Base-by-base conservation (phyloP, 108 stramenopile species). In the Cyclotella sp. region DNA sequence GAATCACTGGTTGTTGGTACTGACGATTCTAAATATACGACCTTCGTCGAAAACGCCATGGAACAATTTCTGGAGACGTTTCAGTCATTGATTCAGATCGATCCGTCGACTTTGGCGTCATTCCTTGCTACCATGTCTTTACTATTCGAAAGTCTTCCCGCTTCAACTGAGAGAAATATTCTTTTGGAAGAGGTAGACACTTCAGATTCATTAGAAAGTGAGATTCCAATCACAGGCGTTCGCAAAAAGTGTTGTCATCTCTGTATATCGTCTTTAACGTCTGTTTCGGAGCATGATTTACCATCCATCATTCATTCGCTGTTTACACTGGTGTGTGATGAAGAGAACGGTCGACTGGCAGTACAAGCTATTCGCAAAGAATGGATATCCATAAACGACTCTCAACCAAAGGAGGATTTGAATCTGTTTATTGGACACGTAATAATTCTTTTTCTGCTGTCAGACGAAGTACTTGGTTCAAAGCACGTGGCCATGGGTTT, bases 231-330 rank as follows among this genome's bases (percentile, higher is more conserved):
- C 21, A 54, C 16, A 30, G 11, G 6, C 21, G 18, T 22, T 40
- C 44, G 74, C 26, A 69, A 69, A 22, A 16, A 55, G 40, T 82
- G 81, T 58, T 67, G 74, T 46, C 57, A 68, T 24, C 22, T 82
- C 22, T 82, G 75, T 46, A 59, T 82, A 41, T 72, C 73, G 2
- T 81, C 80, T 22, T 26, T 81, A 68, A 29, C 80, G 19, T 75
- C 70, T 41, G 70, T 76, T 28, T 76, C 81, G 27, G 81, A 72
- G 41, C 75, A 82, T 54, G 81, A 82, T 51, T 40, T 82, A 44
- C 81, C 81, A 67, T 82, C 81, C 9, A 51, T 82, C 39, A 70
- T 82, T 34, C 62, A 66, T 26, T 76, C 81, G 24, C 45, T 72
- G 6, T 82, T 82, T 39, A 64, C 62, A 22, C 49, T 82, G 40